Base-by-base conservation (phyloP, 1,284 basidiomycete species). In the Ustilago xerochloae region DNA sequence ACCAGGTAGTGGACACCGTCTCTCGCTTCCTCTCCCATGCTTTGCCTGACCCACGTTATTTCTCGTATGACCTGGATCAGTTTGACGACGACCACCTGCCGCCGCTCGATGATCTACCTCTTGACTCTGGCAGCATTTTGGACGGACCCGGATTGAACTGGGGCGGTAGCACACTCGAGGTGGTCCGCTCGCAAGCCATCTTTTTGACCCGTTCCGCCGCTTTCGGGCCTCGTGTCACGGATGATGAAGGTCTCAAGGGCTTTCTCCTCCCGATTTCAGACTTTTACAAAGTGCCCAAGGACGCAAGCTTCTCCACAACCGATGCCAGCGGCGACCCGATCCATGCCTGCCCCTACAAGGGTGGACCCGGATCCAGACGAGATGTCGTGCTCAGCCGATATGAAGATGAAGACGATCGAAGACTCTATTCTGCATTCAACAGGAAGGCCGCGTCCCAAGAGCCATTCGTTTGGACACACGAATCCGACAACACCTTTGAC, bases 131-230 rank as follows among this genome's bases (percentile, higher is more conserved):
- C 15, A 54, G 63, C 38, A 60, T 78, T 18, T 52, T 73, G 4
- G 77, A 72, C n/a, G 67, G 63, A 0, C 60, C 73, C 2, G 67
- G 70, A 9, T 50, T 78, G 28, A 75, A 74, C 20, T 79, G 78
- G 78, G 78, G 78, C 16, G 77, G 75, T 20, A 79, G 76, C 47
- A 79, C 78, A 3, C 63, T 79, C 20, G 76, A 78, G 24, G 78
- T 79, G 6, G 74, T 79, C 1, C 76, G 74, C 6, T 79, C 80
- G 5, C 79, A 81, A 35, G 80, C 80, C 20, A 73, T 74, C 53
- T 82, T 81, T 54, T 58, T 77, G 3, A 82, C 82, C 8, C 72
- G 80, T 1, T 71, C 83, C 2, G 83, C 83, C 16, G 82, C 78
- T 12, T 84, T 84, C 35, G 83, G 83, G 2, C 81, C 80, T 2